Evolutionary conservation across 176 grass and related monocot genomes (phyloP).

Genomic region (Musa itinerans): DNA sequence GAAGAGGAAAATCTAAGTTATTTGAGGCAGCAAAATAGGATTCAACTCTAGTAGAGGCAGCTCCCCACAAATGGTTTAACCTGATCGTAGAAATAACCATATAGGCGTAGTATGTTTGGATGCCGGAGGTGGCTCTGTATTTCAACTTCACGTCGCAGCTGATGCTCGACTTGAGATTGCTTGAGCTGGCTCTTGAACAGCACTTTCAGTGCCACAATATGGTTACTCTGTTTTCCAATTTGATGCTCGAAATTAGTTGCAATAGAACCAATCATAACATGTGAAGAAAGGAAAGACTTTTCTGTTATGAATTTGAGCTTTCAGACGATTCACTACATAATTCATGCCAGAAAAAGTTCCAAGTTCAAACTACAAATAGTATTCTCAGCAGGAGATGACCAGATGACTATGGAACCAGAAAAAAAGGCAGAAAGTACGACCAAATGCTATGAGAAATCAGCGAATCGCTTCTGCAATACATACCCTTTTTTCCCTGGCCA

Average conservation of each 20-base stretch:
- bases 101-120: slow-evolving; percentile 68
- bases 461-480: neutral
- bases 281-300: neutral
- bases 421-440: neutral
- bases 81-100: slow-evolving; percentile 96
- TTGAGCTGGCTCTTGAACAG: slow-evolving; percentile 95
- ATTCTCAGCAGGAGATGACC: neutral
- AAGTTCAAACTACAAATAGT: neutral
- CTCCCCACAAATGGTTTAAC: slow-evolving; percentile 9
- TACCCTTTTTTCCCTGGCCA: slow-evolving; percentile 91
- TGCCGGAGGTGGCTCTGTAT: slow-evolving; percentile 89
- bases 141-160: slow-evolving; percentile 73
- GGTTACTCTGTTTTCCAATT: slow-evolving; percentile 50
- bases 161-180: slow-evolving; percentile 85
- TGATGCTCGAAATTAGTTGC: neutral
- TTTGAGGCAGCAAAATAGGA: neutral
- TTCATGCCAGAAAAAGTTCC: no score
- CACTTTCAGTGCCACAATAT: slow-evolving; percentile 87
- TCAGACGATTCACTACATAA: neutral
- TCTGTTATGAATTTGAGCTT: neutral
- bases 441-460: neutral
- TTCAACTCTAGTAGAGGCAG: neutral
- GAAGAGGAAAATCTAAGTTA: slow-evolving; percentile 19
- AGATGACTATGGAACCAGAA: neutral
- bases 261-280: neutral